Percentiles rank a stretch among this genome's conserved stretches.
Evolutionary conservation across 208 protist species (phyloP).

Genomic region (Lotmaria passim): DNA sequence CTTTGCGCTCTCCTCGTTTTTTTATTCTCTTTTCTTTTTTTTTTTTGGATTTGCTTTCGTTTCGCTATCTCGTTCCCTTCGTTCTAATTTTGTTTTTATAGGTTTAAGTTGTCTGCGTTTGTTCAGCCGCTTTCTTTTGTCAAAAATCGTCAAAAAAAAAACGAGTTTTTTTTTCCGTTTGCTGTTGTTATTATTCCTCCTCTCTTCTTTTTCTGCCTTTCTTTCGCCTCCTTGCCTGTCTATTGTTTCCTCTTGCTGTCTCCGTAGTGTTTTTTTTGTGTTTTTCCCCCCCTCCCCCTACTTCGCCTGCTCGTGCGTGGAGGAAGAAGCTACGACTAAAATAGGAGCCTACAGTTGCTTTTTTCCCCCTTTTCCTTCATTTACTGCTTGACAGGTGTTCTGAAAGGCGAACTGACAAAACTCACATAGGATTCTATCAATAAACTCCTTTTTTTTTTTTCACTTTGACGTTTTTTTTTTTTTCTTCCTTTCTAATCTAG

Average conservation of each 20-base stretch:
- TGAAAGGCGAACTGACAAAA: too few relatives aligned
- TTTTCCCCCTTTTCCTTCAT: neutral
- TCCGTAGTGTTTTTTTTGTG: neutral
- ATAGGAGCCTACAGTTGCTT: too few relatives aligned
- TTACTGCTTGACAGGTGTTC: too few relatives aligned
- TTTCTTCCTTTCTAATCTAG: neutral
- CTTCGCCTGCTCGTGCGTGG: too few relatives aligned
- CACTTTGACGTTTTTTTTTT: neutral
- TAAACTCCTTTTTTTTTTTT: neutral
- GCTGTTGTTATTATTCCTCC: too few relatives aligned
- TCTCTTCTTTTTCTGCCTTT: neutral
- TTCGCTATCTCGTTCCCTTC: neutral
- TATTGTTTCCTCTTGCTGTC: neutral
- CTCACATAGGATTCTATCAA: neutral
- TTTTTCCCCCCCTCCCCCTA: slow-evolving; percentile 4
- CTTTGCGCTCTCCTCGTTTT: too few relatives aligned
- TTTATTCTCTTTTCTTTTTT: too few relatives aligned
- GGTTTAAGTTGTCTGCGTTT: too few relatives aligned
- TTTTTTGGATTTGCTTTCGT: too few relatives aligned
- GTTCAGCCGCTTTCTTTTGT: too few relatives aligned
- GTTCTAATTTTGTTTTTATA: neutral
- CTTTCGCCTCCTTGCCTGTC: neutral
- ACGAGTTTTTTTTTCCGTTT: neutral
- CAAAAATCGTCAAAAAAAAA: too few relatives aligned
- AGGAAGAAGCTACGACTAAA: too few relatives aligned